phyloP scores from a whole-genome alignment of 1,284 basidiomycete species.

The Ustilago sp. region DNA sequence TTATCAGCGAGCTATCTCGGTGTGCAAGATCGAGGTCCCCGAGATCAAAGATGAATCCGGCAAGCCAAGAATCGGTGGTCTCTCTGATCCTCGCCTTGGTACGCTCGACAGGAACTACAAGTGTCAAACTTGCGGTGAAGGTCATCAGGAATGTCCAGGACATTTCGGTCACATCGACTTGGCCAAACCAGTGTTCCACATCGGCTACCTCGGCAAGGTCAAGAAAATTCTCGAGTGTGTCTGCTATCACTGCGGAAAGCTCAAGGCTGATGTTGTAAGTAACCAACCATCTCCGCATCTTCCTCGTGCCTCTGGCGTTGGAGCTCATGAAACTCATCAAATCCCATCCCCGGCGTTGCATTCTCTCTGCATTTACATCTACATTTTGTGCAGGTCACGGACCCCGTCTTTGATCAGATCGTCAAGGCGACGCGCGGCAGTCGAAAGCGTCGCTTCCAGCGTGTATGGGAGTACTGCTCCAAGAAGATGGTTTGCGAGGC shows the following conservation, averaged over 20 bases:
- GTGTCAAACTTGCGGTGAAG: constrained; percentile 95
- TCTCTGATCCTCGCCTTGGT: constrained; percentile 98
- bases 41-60: constrained; percentile 94
- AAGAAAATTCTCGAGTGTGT: constrained; percentile 99
- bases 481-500: constrained; percentile 74
- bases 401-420: constrained; percentile 64
- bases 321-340: neutral
- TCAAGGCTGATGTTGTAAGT: constrained; percentile 81
- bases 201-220: constrained; percentile 97
- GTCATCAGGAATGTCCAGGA: constrained; percentile 78
- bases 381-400: constrained; percentile 33
- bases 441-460: constrained; percentile 65
- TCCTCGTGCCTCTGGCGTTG: neutral
- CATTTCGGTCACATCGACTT: constrained; percentile 99
- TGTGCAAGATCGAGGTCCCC: constrained; percentile 97
- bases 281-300: neutral
- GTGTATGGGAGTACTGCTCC: constrained; percentile 68
- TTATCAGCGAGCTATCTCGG: constrained; percentile 88
- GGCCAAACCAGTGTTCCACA: constrained; percentile 93
- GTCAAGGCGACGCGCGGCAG: constrained; percentile 61
- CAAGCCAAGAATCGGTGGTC: constrained; percentile 87
- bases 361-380: neutral
- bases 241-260: constrained; percentile 97
- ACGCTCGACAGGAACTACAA: constrained; percentile 99
- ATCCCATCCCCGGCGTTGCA: neutral